phyloP scores from a whole-genome alignment of 2,329 filamentous ascomycete species.

The Furcasterigmium furcatum region DNA sequence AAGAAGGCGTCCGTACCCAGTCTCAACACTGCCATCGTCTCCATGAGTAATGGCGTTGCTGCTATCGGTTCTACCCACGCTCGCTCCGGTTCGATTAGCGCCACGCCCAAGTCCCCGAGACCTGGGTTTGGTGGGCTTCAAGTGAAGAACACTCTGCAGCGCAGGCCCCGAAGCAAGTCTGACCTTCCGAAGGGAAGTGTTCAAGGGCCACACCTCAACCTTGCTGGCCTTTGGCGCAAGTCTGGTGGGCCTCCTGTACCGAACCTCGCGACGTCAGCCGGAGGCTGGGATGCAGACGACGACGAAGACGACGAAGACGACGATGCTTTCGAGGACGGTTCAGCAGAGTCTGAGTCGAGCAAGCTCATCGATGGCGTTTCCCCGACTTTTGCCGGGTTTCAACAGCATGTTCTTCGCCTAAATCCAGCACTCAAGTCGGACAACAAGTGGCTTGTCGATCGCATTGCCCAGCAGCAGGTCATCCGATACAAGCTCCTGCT shows the following conservation, averaged over 20 bases:
- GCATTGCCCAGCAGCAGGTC: constrained; percentile 78
- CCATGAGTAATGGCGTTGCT: constrained; percentile 51
- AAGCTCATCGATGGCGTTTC: constrained; percentile 65
- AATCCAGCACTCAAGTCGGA: constrained; percentile 65
- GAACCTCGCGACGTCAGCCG: constrained; percentile 27
- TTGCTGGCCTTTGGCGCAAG: constrained; percentile 49
- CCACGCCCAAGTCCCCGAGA: constrained; percentile 51
- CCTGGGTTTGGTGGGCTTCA: constrained; percentile 41
- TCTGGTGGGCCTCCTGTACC: constrained; percentile 53
- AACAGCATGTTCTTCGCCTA: constrained; percentile 65
- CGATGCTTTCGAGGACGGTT: constrained; percentile 51
- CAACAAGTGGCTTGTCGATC: constrained; percentile 66
- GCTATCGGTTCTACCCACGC: constrained; percentile 55
- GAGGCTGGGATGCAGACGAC: constrained; percentile 31
- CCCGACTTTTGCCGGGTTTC: constrained; percentile 74
- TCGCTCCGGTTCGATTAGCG: constrained; percentile 59
- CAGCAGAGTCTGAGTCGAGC: constrained; percentile 58
- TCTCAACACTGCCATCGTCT: constrained; percentile 56
- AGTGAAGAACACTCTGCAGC: constrained; percentile 42
- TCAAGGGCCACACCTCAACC: constrained; percentile 27
- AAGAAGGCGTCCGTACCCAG: constrained; percentile 49
- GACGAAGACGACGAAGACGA: constrained; percentile 61
- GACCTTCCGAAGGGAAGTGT: constrained; percentile 40
- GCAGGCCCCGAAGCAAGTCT: constrained; percentile 54
- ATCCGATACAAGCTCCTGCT: constrained; percentile 76